phyloP scores from a whole-genome alignment of 139 green algal species.

The Ettlia oleoabundans region DNA sequence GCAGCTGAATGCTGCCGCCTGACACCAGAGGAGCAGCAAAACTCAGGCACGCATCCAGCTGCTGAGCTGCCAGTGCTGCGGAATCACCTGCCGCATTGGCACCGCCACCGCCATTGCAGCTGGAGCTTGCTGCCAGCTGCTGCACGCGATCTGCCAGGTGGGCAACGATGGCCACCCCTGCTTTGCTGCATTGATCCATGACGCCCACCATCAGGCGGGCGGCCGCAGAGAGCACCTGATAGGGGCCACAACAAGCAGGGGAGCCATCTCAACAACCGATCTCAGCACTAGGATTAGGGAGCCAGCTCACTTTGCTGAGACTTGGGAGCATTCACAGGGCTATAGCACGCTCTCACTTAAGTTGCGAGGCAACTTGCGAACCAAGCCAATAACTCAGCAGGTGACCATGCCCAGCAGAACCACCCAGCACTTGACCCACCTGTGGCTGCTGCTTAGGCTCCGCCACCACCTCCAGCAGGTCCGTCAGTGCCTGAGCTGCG shows the following conservation, averaged over 20 bases:
- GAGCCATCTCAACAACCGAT: no score
- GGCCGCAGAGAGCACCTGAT: constrained; percentile 1
- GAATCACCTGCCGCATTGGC: no score
- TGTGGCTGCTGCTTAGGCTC: constrained; percentile 9
- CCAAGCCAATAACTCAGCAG: neutral
- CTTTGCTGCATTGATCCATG: neutral
- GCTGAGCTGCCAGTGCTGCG: neutral
- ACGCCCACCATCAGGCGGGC: neutral
- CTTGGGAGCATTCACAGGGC: neutral
- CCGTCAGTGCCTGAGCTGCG: neutral
- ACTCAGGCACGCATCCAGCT: constrained; percentile 7
- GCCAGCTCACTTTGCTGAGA: neutral
- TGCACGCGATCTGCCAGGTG: neutral
- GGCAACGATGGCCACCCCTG: neutral
- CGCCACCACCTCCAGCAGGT: neutral
- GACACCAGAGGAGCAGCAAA: neutral
- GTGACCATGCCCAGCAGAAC: neutral
- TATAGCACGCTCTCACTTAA: no score
- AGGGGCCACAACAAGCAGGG: no score
- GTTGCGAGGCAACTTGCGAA: neutral
- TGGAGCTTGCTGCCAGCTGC: neutral
- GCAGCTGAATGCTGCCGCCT: neutral
- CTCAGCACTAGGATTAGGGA: neutral
- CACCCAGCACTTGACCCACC: neutral
- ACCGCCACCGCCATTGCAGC: neutral